Evolutionary conservation across 2,329 filamentous ascomycete genomes (phyloP), one percentile per base, ranked within the genome.

Genomic region (Orbilia oligospora): DNA sequence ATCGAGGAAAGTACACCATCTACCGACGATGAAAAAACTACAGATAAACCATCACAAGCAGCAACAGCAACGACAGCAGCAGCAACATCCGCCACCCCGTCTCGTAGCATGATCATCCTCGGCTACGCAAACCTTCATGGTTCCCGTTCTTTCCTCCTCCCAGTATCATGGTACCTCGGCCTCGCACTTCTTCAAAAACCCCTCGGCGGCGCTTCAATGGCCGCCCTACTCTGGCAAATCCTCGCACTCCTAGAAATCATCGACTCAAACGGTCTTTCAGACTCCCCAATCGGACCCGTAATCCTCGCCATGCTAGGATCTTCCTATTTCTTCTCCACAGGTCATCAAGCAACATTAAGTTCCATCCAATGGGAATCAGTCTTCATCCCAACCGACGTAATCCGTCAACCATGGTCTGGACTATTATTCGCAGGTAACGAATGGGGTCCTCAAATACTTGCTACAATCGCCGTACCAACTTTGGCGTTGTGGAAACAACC

Each of bases 271-370:
- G 84, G 85, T 77, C 84, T 91, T 46, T 89, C 91, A 16, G 87
- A 89, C 61, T 90, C 90, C 53, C 88, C 93, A 5, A 92, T 98
- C 81, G 95, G 94, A 0, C 94, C 96, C 20, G 87, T 96, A 46
- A 88, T 97, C 80, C 89, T 98, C 27, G 95, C 91, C 10, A 86
- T 98, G n/a, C 89, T 99, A 0, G 96, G 94, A 76, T 93, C 92
- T 82, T 97, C 95, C 85, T 91, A 97, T 86, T 99, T 91, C 87
- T 99, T 99, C 89, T 97, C 97, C 83, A 99, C 96, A 0, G 96
- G 96, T 79, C 96, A 99, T 84, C 95, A 98, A 85, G 95, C 95
- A 12, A 92, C 91, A 0, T 88, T 97, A 24, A 89, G 91, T 81
- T 93, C 90, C 81, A 95, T 99, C 83, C 96, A 99, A 83, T 99